These are phyloP conservation scores for Eucalyptus microcorys DNA, from an alignment of 345 rosid genomes.

Conservation along the genomic window DNA sequence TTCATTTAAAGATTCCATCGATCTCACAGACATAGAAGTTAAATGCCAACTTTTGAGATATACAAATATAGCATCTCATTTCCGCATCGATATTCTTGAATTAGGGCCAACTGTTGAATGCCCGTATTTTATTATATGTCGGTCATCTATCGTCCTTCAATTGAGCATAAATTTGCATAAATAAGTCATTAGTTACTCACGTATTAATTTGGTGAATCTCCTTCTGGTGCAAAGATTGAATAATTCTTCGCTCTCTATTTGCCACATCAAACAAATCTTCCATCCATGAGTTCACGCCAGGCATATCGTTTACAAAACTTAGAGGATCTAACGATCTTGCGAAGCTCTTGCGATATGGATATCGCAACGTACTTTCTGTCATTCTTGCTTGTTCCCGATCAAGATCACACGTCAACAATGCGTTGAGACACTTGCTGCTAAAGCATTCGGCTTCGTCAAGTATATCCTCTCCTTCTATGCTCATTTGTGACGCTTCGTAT, in stretches of 20 bases:
- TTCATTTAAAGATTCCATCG: too few relatives aligned
- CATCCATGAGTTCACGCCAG: not conserved
- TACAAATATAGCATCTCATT: too few relatives aligned
- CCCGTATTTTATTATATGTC: too few relatives aligned
- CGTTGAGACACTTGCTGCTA: not conserved
- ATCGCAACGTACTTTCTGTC: not conserved
- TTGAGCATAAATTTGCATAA: too few relatives aligned
- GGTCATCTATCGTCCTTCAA: not conserved
- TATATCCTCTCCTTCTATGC: slow-evolving; percentile 24
- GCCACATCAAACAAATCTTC: not conserved
- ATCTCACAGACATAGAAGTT: too few relatives aligned
- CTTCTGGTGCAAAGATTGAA: not conserved
- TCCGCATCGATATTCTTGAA: not conserved
- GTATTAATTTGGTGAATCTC: not conserved
- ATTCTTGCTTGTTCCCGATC: not conserved
- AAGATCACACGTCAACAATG: not conserved
- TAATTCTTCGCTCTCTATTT: not conserved
- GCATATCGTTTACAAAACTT: not conserved
- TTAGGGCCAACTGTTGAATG: not conserved
- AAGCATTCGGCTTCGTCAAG: slow-evolving; percentile 17
- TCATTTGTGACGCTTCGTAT: slow-evolving; percentile 39
- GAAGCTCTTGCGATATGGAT: not conserved
- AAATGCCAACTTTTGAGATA: not conserved
- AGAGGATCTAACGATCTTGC: not conserved
- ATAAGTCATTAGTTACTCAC: not conserved